Conservation (phyloP, 164 flowering plant species). For the Umbellularia californica region DNA sequence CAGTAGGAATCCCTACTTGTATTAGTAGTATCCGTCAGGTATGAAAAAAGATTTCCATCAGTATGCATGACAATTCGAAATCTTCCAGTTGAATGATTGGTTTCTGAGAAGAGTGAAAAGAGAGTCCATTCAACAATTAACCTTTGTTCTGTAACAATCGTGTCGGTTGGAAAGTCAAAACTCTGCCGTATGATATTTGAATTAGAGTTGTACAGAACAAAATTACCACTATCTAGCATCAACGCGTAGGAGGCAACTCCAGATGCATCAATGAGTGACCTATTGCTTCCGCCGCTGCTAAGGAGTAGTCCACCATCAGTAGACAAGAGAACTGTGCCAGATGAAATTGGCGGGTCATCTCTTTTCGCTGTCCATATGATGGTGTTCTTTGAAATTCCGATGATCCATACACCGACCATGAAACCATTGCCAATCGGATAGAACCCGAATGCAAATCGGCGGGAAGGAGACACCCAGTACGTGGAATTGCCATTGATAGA, state of each 20-base stretch:
- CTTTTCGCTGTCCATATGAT: not conserved
- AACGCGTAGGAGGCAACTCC: not conserved
- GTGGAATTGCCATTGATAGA: not conserved
- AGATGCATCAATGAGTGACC: not conserved
- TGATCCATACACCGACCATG: not conserved
- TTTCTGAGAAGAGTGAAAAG: not conserved
- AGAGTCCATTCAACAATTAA: not conserved
- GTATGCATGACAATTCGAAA: conserved; percentile 3
- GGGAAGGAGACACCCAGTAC: not conserved
- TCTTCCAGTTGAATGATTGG: not conserved
- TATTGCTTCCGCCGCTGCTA: not conserved
- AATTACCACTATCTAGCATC: conserved; percentile 44
- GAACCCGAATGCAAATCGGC: conserved; percentile 2
- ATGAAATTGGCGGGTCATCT: conserved; percentile 1
- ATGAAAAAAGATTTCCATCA: conserved; percentile 8
- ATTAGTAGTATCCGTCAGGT: not conserved
- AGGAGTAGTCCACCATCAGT: not conserved
- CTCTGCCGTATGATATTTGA: conserved; percentile 7
- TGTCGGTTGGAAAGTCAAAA: conserved; percentile 8
- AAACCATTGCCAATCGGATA: not conserved
- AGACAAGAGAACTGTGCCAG: conserved; percentile 1
- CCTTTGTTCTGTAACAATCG: conserved; percentile 1
- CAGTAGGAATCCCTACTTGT: conserved; percentile 10
- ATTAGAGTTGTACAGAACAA: conserved; percentile 15
- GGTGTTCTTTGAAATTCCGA: not conserved